phyloP scores from a whole-genome alignment of 257 asterid genomes.

The Plectranthus barbatus region DNA sequence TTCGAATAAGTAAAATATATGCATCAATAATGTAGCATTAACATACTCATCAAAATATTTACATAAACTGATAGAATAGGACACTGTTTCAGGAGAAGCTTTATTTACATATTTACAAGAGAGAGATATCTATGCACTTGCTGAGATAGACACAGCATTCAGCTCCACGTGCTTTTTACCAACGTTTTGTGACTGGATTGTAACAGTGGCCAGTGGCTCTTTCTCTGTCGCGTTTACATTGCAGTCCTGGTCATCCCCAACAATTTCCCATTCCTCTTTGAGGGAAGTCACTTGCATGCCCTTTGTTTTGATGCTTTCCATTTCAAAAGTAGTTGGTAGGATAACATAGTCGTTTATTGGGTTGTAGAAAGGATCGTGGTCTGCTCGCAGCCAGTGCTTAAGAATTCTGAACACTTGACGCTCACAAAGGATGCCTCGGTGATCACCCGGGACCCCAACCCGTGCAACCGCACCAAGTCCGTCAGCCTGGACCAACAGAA shows the following conservation, averaged over 20 bases:
- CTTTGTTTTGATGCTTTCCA: slow-evolving; percentile 45
- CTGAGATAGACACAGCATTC: slow-evolving; percentile 57
- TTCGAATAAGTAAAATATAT: too few species aligned
- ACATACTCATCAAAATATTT: too few species aligned
- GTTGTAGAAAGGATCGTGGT: slow-evolving; percentile 89
- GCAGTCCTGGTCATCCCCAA: slow-evolving; percentile 31
- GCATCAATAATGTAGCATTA: too few species aligned
- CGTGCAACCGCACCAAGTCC: slow-evolving; percentile 91
- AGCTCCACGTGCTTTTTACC: slow-evolving; percentile 62
- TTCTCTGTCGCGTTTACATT: slow-evolving; percentile 12
- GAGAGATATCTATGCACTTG: slow-evolving; percentile 35
- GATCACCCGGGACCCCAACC: slow-evolving; percentile 89
- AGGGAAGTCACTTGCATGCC: slow-evolving; percentile 61
- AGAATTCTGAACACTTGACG: slow-evolving; percentile 76
- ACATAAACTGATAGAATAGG: too few species aligned
- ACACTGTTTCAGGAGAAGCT: background rate
- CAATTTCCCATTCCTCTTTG: slow-evolving; percentile 83
- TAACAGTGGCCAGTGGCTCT: slow-evolving; percentile 41
- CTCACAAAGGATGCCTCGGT: slow-evolving; percentile 82
- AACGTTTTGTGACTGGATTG: slow-evolving; percentile 39
- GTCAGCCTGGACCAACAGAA: slow-evolving; percentile 49
- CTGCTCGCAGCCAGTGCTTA: slow-evolving; percentile 94
- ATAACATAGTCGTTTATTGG: slow-evolving; percentile 81
- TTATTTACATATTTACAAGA: slow-evolving; percentile 4
- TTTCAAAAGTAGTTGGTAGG: slow-evolving; percentile 67